phyloP scores from a whole-genome alignment of 2,329 filamentous ascomycete genomes.

The Colletotrichum sp. region DNA sequence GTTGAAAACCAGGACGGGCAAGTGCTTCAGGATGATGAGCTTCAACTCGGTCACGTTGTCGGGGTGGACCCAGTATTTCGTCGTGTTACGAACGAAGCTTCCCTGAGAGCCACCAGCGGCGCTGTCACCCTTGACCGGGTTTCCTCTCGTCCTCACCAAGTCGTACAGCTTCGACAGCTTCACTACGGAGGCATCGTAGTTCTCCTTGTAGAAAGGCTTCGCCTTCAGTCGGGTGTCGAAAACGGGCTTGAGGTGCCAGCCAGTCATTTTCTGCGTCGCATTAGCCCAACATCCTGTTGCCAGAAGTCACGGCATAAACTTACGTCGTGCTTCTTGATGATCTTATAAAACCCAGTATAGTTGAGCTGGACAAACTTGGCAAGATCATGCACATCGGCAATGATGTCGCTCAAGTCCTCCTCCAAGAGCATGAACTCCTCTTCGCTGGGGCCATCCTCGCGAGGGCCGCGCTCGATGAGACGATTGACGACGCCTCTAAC shows the following conservation, averaged over 20 bases:
- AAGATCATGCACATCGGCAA: conserved; percentile 96
- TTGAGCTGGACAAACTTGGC: conserved; percentile 98
- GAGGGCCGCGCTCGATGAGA: conserved; percentile 66
- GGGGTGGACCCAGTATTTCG: conserved; percentile 99
- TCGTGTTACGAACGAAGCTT: conserved; percentile 95
- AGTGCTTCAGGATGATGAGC: conserved; percentile 95
- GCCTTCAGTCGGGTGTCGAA: conserved; percentile 94
- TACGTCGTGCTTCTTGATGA: conserved; percentile 99
- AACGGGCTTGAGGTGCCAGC: conserved; percentile 92
- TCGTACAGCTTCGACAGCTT: conserved; percentile 96
- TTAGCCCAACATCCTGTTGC: not conserved
- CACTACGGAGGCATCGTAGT: conserved; percentile 95
- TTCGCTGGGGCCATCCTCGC: conserved; percentile 71
- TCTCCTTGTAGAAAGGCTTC: conserved; percentile 98
- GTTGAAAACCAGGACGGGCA: conserved; percentile 97
- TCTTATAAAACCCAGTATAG: conserved; percentile 99
- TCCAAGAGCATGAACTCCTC: conserved; percentile 95
- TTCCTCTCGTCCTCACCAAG: conserved; percentile 88
- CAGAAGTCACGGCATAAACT: conserved; percentile 35
- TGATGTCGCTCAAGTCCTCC: conserved; percentile 95
- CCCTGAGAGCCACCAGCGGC: conserved; percentile 90
- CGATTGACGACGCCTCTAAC: conserved; percentile 85
- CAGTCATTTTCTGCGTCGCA: conserved; percentile 79
- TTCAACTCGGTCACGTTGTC: conserved; percentile 99
- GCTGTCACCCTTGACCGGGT: conserved; percentile 90